Base-by-base conservation (phyloP, 768 basidiomycete species). In the Xerocomellus dryophilus region DNA sequence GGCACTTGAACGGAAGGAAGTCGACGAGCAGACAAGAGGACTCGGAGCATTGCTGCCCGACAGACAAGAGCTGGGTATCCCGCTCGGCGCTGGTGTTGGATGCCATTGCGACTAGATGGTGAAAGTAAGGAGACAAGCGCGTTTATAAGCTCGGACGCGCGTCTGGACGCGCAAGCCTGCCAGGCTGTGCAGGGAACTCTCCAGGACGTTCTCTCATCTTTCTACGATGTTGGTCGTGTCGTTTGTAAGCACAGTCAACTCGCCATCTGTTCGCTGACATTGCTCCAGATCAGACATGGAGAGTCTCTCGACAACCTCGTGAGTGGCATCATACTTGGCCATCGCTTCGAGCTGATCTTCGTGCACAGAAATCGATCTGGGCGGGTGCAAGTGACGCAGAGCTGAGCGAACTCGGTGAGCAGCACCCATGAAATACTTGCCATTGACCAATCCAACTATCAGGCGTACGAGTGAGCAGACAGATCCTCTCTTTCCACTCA, bases 1-100 rank as follows among this genome's bases (percentile, higher is more conserved):
- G 85, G 68, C 91, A 94, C 71, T 86, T 88, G 78, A 93, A 88
- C 0, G 91, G 90, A 11, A 93, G 75, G 60, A 92, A 93, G 74
- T 93, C 91, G 64, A 92, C 79, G 57, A 88, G 78, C 27, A 77
- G 70, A 71, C 91, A 93, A 1, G 80, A 71, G 0, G 79, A 66
- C 47, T 81, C 76, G 14, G 85, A 82, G 71, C 91, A 93, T 62
- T 89, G 85, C 53, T 81, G 78, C 7, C 89, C 88, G 59, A 93
- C 68, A 38, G 74, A 70, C 54, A 93, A 79, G 10, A 93, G 73
- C 18, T 84, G 77, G n/a, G 72, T 60, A 50, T 85, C 80, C 51
- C 71, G 78, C 47, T 78, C 75, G 12, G 61, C 50, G 39, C 58
- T 58, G 50, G 62, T 59, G 52, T 52, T 40, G 54, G 56, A 44